Conservation (phyloP, 345 rosid genomes). For the Eucalyptus sideroxylon region DNA sequence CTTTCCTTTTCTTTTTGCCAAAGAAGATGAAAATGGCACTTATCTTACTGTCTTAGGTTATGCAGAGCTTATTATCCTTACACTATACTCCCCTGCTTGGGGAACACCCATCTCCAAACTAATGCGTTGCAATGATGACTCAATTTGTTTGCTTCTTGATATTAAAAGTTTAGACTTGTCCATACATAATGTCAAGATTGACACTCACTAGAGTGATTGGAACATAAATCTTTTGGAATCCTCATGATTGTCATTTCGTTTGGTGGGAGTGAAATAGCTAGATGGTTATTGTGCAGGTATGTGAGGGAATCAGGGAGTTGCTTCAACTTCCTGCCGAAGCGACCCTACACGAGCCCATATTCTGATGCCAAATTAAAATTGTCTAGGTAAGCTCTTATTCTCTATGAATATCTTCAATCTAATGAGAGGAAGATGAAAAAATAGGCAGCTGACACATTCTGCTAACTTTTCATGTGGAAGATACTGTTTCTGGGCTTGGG, state of each 20-base stretch:
- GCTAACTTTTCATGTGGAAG: not conserved
- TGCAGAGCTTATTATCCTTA: not conserved
- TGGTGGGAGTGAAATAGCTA: not conserved
- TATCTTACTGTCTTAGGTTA: not conserved
- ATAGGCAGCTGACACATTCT: not conserved
- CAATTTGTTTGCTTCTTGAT: not conserved
- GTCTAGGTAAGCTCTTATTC: not conserved
- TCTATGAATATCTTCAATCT: not conserved
- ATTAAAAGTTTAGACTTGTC: not conserved
- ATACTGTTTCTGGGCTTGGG: not conserved
- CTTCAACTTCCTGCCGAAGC: not conserved
- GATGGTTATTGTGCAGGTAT: not conserved
- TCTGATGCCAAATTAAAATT: not conserved
- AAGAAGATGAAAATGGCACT: not conserved
- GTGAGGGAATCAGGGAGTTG: slow-evolving; percentile 1
- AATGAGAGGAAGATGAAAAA: not conserved
- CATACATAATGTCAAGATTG: not conserved
- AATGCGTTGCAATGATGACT: not conserved
- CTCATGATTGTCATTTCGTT: not conserved
- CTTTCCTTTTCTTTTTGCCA: not conserved
- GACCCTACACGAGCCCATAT: not conserved
- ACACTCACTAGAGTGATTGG: not conserved
- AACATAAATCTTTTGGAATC: not conserved
- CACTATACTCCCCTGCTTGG: not conserved
- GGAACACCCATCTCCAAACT: not conserved